Evolutionary conservation across 1,139 yeast genomes (phyloP), one percentile per base, ranked within the genome.

Genomic region (Torulaspora pretoriensis): DNA sequence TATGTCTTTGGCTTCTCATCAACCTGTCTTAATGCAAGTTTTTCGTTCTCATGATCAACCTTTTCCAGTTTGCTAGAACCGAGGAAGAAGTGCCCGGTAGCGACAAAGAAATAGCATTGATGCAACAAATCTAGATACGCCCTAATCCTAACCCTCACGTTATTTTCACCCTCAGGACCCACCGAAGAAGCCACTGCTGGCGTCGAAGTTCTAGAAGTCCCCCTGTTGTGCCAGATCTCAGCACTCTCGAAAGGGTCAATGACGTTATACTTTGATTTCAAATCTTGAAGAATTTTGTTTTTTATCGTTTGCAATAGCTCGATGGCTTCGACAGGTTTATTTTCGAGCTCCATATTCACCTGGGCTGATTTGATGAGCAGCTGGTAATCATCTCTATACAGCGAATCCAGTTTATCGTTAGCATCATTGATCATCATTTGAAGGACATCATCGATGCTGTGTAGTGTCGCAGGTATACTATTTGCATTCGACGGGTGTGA

Each of bases 101-200:
- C 98, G 32, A 85, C 69, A 52, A 88, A 77, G 60, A 89, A 90
- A 58, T 77, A 83, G 40, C 83, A 75, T 45, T 89, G 81, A 61
- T 90, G 97, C 17, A 85, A 67, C 10, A 78, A 61, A 40, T 88
- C 84, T 41, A 65, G 29, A 3, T 58, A 54, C 2, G 51, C 48
- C 38, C 67, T 59, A 13, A 51, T 40, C 38, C 42, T 43, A 27
- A 37, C 9, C 48, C 29, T 5, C 1, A 62, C 45, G 28, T 47
- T 50, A 19, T 48, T 53, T 35, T 45, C 56, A 29, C 45, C 51
- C 40, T 42, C 45, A 56, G 39, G 52, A 47, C 19, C 60, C 8
- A 64, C 12, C 60, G 63, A 14, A 10, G 39, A 5, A 64, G 68
- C 16, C 61, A 59, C 19, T 61, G 65, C 29, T 33, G 10, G 35